Conservation (phyloP, 2,329 filamentous ascomycete species). For the Fusarium sp. region DNA sequence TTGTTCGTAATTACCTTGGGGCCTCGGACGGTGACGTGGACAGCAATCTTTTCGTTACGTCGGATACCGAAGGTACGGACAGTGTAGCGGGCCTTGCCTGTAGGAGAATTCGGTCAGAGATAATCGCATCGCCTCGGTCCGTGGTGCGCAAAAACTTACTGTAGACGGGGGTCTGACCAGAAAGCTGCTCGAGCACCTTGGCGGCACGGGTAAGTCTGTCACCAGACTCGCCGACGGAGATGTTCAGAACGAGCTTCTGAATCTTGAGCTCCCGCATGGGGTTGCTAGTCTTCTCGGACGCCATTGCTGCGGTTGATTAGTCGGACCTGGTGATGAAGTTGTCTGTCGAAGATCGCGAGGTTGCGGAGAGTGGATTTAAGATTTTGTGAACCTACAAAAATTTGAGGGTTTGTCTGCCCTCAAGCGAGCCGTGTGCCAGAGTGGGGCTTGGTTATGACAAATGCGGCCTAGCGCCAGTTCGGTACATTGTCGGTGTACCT, state of each 20-base stretch:
- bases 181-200: slow-evolving; percentile 99
- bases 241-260: slow-evolving; percentile 99
- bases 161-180: slow-evolving; percentile 99
- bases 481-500: slow-evolving; percentile 50
- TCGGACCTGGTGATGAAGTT: slow-evolving; percentile 51
- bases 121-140: slow-evolving; percentile 22
- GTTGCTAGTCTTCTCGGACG: slow-evolving; percentile 90
- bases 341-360: slow-evolving; percentile 46
- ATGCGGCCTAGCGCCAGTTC: slow-evolving; percentile 42
- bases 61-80: slow-evolving; percentile 99
- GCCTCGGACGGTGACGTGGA: slow-evolving; percentile 99
- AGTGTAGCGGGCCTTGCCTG: slow-evolving; percentile 99
- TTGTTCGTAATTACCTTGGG: slow-evolving; percentile 68
- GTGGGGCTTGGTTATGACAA: slow-evolving; percentile 20
- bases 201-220: slow-evolving; percentile 99
- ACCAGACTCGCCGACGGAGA: slow-evolving; percentile 99
- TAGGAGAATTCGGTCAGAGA: slow-evolving; percentile 26
- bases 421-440: slow-evolving; percentile 44
- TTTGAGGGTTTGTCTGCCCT: slow-evolving; percentile 58
- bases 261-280: slow-evolving; percentile 99
- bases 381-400: slow-evolving; percentile 53
- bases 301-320: slow-evolving; percentile 55
- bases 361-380: slow-evolving; percentile 38
- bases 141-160: slow-evolving; percentile 68
- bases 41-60: slow-evolving; percentile 99